Evolutionary conservation across 352 stramenopile species (phyloP).

Genomic region (Phytopythium chamaehyphon): DNA sequence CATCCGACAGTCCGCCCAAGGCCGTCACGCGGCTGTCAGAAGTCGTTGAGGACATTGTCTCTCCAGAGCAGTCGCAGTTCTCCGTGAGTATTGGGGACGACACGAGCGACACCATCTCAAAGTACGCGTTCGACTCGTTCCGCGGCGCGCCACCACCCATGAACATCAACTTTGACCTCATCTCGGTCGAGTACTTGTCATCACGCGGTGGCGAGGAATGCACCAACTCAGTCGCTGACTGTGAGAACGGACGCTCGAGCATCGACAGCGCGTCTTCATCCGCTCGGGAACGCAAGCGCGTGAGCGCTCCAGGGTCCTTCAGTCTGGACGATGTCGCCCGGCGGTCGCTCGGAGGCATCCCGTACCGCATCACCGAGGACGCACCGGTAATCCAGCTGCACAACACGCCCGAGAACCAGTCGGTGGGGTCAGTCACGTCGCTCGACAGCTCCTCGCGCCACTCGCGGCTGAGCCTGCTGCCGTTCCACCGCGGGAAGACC

Average conservation of each 20-base stretch:
- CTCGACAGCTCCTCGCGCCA: neutral
- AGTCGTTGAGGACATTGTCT: neutral
- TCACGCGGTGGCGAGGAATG: neutral
- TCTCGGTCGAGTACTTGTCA: neutral
- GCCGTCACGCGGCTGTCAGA: constrained; percentile 4
- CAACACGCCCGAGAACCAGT: neutral
- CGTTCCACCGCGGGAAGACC: neutral
- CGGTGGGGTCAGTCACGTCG: neutral
- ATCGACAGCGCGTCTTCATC: neutral
- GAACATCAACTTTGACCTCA: constrained; percentile 5
- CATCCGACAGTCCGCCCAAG: constrained; percentile 9
- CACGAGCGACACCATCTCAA: constrained; percentile 6
- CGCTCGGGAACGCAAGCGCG: neutral
- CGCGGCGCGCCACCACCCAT: neutral
- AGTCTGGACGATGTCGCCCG: constrained; percentile 3
- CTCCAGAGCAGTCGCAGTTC: constrained; percentile 8
- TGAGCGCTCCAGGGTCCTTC: constrained; percentile 3
- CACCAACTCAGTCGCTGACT: too few species aligned
- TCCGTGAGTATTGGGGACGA: constrained; percentile 1
- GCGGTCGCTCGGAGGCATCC: neutral
- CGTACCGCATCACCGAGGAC: constrained; percentile 7
- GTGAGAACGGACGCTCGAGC: neutral
- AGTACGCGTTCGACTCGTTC: constrained; percentile 6
- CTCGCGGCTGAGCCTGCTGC: neutral
- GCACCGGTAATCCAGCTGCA: neutral